These are phyloP conservation scores for Phytopythium vexans DNA, from an alignment of 352 stramenopile genomes.

Conservation along the genomic window DNA sequence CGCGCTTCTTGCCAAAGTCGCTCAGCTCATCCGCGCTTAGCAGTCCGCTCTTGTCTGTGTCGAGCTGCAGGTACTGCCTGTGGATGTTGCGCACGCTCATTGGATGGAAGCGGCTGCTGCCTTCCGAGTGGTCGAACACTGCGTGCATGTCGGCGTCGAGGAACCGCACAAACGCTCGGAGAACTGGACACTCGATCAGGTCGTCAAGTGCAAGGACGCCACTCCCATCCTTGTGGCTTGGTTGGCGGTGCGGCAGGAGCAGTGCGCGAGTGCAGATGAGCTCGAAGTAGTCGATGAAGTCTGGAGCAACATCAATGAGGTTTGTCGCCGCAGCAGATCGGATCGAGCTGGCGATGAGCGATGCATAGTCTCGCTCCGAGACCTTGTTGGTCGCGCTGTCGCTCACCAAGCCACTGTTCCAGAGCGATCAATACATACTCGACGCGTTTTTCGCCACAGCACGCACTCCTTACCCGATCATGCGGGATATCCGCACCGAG, in stretches of 20 bases:
- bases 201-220: slow-evolving; percentile 28
- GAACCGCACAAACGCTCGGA: slow-evolving; percentile 45
- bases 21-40: slow-evolving; percentile 43
- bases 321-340: slow-evolving; percentile 6
- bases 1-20: slow-evolving; percentile 63
- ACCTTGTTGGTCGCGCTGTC: slow-evolving; percentile 16
- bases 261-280: slow-evolving; percentile 56
- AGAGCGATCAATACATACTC: background rate
- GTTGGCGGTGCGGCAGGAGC: slow-evolving; percentile 32
- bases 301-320: slow-evolving; percentile 23
- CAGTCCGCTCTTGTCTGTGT: slow-evolving; percentile 56
- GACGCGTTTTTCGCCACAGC: background rate
- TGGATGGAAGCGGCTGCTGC: slow-evolving; percentile 1
- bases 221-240: slow-evolving; percentile 17
- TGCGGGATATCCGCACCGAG: slow-evolving; percentile 19
- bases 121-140: slow-evolving; percentile 20
- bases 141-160: slow-evolving; percentile 23
- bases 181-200: slow-evolving; percentile 26
- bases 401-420: slow-evolving; percentile 2
- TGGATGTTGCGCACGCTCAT: slow-evolving; percentile 46
- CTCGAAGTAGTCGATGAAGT: slow-evolving; percentile 56
- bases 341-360: slow-evolving; percentile 27
- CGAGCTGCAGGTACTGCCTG: slow-evolving; percentile 61
- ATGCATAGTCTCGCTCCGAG: slow-evolving; percentile 23
- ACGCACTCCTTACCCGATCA: background rate